Percentiles rank a stretch among this genome's conserved stretches.
Conservation (phyloP, 2,329 filamentous ascomycete species). For the Aureobasidium sp. region DNA sequence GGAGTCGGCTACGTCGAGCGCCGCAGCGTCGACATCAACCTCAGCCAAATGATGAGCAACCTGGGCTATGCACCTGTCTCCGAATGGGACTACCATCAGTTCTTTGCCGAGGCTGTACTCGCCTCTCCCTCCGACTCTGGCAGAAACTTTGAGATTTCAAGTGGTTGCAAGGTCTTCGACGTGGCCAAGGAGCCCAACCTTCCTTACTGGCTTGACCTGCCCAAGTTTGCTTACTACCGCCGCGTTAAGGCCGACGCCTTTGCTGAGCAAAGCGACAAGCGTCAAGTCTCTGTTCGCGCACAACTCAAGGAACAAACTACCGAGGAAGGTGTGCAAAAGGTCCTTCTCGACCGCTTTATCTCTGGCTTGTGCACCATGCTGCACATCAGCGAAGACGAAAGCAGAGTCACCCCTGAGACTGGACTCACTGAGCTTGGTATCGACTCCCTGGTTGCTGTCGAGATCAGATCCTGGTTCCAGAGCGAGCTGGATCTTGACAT, state of each 20-base stretch:
- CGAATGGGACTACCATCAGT: constrained; percentile 46
- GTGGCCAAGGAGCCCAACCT: neutral
- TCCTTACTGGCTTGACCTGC: constrained; percentile 5
- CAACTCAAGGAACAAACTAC: neutral
- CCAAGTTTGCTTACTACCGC: constrained; percentile 6
- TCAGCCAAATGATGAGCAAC: constrained; percentile 1
- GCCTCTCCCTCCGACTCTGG: neutral
- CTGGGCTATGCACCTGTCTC: constrained; percentile 29
- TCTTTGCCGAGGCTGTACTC: constrained; percentile 46
- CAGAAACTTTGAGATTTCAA: neutral
- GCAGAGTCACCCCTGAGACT: neutral
- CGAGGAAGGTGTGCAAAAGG: constrained; percentile 2
- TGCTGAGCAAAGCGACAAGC: constrained; percentile 1
- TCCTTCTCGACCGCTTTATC: neutral
- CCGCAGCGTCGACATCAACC: neutral
- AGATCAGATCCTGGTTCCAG: constrained; percentile 44
- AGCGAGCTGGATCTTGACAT: constrained; percentile 37
- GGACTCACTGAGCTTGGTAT: constrained; percentile 27
- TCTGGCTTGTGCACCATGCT: neutral
- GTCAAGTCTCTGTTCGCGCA: constrained; percentile 1
- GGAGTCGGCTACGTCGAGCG: constrained; percentile 34
- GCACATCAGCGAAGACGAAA: neutral
- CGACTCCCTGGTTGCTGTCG: constrained; percentile 36
- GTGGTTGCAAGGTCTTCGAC: neutral
- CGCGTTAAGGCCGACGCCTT: neutral